phyloP scores from a whole-genome alignment of 1,284 basidiomycete species.

The Lentinula novae-zelandiae region DNA sequence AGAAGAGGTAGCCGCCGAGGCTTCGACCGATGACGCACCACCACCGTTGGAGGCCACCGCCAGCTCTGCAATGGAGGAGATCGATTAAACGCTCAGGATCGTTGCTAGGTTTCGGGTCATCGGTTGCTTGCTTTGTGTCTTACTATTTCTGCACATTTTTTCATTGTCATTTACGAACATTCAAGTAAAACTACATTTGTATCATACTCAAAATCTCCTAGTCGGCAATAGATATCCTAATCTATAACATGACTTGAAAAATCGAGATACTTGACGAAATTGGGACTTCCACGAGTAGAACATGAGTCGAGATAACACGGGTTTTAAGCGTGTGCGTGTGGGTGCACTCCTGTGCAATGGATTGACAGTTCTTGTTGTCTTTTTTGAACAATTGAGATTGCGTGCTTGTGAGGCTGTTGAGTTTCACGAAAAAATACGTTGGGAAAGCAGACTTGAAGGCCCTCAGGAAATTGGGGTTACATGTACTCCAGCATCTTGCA shows the following conservation, averaged over 20 bases:
- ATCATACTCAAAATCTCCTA: neutral
- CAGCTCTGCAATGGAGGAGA: slow-evolving; percentile 83
- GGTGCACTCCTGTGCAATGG: too few species aligned
- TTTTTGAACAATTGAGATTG: neutral
- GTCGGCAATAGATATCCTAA: neutral
- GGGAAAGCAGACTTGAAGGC: too few species aligned
- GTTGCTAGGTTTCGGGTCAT: neutral
- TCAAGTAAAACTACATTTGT: slow-evolving; percentile 2
- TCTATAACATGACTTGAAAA: neutral
- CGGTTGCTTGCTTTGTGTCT: slow-evolving; percentile 2
- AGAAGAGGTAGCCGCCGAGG: slow-evolving; percentile 28
- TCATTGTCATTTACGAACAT: neutral
- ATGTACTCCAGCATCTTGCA: neutral
- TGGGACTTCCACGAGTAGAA: neutral
- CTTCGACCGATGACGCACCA: slow-evolving; percentile 35
- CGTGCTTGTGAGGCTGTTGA: too few species aligned
- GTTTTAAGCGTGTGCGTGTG: neutral
- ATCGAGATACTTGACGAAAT: neutral
- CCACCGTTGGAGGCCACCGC: slow-evolving; percentile 52
- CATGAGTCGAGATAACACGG: neutral
- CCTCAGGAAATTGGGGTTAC: neutral
- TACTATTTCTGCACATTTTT: neutral
- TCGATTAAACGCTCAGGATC: slow-evolving; percentile 49
- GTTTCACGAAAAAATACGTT: too few species aligned
- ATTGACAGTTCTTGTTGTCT: neutral